These are phyloP conservation scores for Parastagonospora avenae DNA, from an alignment of 2,329 filamentous ascomycete species.

Conservation along the genomic window DNA sequence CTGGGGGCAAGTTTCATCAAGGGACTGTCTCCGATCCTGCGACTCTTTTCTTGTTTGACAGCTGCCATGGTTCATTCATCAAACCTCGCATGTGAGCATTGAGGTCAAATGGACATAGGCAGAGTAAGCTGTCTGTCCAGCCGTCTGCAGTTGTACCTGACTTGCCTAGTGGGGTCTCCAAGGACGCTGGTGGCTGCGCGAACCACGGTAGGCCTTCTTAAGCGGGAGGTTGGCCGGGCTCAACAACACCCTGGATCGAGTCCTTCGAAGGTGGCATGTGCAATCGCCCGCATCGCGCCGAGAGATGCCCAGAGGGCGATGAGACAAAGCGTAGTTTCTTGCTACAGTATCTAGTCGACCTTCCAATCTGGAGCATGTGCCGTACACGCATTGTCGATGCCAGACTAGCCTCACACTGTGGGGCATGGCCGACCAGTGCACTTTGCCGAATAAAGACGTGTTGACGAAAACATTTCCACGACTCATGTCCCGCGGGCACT, in stretches of 20 bases:
- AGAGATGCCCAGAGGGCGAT: constrained; percentile 6
- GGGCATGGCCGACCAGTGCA: background rate
- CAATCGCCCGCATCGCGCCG: constrained; percentile 5
- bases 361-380: background rate
- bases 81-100: background rate
- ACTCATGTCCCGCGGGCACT: constrained; percentile 1
- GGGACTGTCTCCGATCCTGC: background rate
- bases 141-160: background rate
- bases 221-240: constrained; percentile 1
- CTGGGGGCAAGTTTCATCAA: constrained; percentile 4
- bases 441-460: background rate
- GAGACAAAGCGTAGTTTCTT: constrained; percentile 3
- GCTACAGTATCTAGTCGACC: background rate
- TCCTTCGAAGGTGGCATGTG: background rate
- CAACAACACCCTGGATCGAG: background rate
- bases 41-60: background rate
- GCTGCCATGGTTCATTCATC: background rate
- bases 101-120: background rate
- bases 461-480: background rate
- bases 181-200: background rate
- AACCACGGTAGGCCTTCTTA: constrained; percentile 2
- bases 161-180: background rate
- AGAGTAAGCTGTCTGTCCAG: background rate
- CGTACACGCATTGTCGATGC: background rate
- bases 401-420: background rate